Conservation (phyloP, 176 grass and related monocot species). For the Chrysopogon serrulatus region DNA sequence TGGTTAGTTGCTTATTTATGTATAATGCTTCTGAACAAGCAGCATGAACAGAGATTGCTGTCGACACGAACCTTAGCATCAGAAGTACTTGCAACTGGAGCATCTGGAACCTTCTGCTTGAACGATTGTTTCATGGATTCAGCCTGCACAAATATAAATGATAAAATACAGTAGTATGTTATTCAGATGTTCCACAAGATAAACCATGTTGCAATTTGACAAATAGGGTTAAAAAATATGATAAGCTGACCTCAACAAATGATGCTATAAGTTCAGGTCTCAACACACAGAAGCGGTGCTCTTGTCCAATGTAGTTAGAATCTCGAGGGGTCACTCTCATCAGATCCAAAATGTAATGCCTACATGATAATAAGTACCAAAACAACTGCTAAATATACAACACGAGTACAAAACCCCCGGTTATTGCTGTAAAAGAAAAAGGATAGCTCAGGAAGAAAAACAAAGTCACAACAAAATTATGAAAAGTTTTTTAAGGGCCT, state of each 20-base stretch:
- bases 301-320: conserved; percentile 90
- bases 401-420: neutral
- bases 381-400: neutral
- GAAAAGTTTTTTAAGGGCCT: neutral
- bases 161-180: conserved; percentile 4
- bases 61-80: conserved; percentile 30
- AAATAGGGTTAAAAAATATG: neutral
- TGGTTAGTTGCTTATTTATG: neutral
- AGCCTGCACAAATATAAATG: conserved; percentile 23
- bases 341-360: conserved; percentile 98
- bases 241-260: conserved; percentile 72
- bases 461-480: neutral
- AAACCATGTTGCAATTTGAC: neutral
- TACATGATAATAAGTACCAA: conserved; percentile 18
- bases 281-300: conserved; percentile 88
- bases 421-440: neutral
- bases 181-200: neutral
- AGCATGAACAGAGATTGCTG: neutral
- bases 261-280: conserved; percentile 85
- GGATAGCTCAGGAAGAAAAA: neutral
- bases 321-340: conserved; percentile 99
- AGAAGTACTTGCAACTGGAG: conserved; percentile 15
- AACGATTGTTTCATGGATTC: conserved; percentile 34
- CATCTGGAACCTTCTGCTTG: conserved; percentile 19
- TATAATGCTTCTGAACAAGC: conserved; percentile 3